Percentiles rank a stretch among this genome's conserved stretches.
Conservation (phyloP, 805 yeast species). For the Pichia nanzhaoensis region DNA sequence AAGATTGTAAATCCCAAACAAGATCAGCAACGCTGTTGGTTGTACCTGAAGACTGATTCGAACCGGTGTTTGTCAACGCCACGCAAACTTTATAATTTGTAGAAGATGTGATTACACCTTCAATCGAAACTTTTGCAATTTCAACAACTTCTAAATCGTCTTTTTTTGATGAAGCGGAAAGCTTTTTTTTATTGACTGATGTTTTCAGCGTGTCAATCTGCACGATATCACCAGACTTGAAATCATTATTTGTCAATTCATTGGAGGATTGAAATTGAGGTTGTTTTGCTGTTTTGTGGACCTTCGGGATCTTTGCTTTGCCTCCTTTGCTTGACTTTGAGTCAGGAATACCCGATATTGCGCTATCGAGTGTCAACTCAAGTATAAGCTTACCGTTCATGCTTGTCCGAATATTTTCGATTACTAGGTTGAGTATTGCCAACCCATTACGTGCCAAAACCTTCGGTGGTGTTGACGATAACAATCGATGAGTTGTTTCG, state of each 20-base stretch:
- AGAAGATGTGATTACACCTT: conserved; percentile 61
- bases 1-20: conserved; percentile 6
- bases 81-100: conserved; percentile 42
- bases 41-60: not conserved
- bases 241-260: conserved; percentile 23
- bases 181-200: conserved; percentile 16
- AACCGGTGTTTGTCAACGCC: conserved; percentile 36
- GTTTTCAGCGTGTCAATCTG: conserved; percentile 38
- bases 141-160: conserved; percentile 21
- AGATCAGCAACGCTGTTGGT: not conserved
- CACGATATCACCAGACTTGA: conserved; percentile 75
- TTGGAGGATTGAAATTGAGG: conserved; percentile 30
- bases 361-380: conserved; percentile 46
- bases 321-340: not conserved
- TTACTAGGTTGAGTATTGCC: conserved; percentile 61
- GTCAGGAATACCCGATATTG: conserved; percentile 16
- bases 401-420: conserved; percentile 64
- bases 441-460: conserved; percentile 64
- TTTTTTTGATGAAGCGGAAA: conserved; percentile 28
- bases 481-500: conserved; percentile 37
- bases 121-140: conserved; percentile 30
- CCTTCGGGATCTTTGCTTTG: no score
- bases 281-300: no score
- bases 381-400: conserved; percentile 68
- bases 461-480: conserved; percentile 50